phyloP scores from a whole-genome alignment of 352 stramenopile species.

The Phytophthora vignae region DNA sequence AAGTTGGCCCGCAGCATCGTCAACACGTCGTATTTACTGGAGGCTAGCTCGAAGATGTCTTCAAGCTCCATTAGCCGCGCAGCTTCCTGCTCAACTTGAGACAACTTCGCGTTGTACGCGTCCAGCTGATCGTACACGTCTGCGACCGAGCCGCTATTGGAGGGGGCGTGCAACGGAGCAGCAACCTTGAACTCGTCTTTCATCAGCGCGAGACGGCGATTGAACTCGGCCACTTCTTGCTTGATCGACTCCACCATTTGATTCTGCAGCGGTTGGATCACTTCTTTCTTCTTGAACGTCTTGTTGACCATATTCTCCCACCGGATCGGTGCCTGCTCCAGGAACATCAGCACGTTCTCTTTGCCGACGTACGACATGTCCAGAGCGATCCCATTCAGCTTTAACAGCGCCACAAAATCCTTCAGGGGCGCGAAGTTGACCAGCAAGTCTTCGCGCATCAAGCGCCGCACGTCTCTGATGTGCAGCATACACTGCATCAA shows the following conservation, averaged over 20 bases:
- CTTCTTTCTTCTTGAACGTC: slow-evolving; percentile 93
- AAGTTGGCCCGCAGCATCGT: slow-evolving; percentile 86
- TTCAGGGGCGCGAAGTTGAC: slow-evolving; percentile 79
- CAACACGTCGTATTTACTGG: slow-evolving; percentile 86
- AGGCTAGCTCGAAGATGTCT: slow-evolving; percentile 95
- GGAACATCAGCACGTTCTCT: slow-evolving; percentile 82
- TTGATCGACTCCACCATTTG: slow-evolving; percentile 88
- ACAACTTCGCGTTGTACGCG: slow-evolving; percentile 82
- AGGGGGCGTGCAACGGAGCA: slow-evolving; percentile 63
- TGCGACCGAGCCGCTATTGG: slow-evolving; percentile 34
- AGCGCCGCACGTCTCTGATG: slow-evolving; percentile 87
- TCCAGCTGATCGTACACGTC: slow-evolving; percentile 92
- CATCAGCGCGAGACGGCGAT: slow-evolving; percentile 65
- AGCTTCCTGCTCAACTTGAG: slow-evolving; percentile 85
- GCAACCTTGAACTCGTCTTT: slow-evolving; percentile 70
- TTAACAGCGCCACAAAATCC: slow-evolving; percentile 85
- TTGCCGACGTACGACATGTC: slow-evolving; percentile 90
- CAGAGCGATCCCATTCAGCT: slow-evolving; percentile 89
- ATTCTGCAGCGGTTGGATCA: slow-evolving; percentile 91
- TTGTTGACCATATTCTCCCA: slow-evolving; percentile 95
- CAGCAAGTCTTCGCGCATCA: slow-evolving; percentile 85
- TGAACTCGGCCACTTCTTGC: slow-evolving; percentile 76
- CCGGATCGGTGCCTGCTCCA: slow-evolving; percentile 89
- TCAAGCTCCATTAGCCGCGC: slow-evolving; percentile 91
- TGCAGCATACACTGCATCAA: slow-evolving; percentile 92